Base-by-base conservation (phyloP, 495 filamentous ascomycete species). In the Pyronema omphalodes region DNA sequence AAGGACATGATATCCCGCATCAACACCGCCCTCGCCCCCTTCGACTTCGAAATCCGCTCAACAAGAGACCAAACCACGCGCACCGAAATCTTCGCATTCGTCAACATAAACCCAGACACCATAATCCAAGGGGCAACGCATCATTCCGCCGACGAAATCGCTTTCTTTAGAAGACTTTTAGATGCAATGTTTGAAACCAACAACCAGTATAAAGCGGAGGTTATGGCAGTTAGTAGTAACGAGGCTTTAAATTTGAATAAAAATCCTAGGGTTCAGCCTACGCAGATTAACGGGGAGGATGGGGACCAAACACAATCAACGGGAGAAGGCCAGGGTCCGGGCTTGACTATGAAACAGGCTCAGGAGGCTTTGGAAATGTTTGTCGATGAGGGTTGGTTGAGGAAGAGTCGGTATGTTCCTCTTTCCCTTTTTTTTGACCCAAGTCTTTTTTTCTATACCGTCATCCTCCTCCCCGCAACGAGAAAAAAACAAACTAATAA, bases 101-200 rank as follows among this genome's bases (percentile, higher is more conserved):
- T 63, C 19, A 98, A 98, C 67, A 85, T 82, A 1, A 83, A 80
- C 18, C 84, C 80, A 55, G 91, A 96, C 66, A 70, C 80, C 0
- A 62, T 86, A 9, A 91, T 84, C 1, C 88, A 94, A 65, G 72
- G 94, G 19, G 86, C 86, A n/a, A 96, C 91, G 0, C 77, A 74
- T 0, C 80, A 81, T 64, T 71, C 78, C 0, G 69, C 84, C 15
- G 93, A 96, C 55, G 88, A 96, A 69, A 86, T 96, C 37, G 76
- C 84, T 9, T 98, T 83, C 66, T 73, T 96, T 53, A 87, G 93
- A 69, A 71, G 91, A 0, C 64, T 96, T 12, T 78, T 98, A 0
- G 89, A 96, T 67, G 79, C 76, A 57, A 94, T 98, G 80, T 96
- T 95, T 63, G 84, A 88, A 45, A 80, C 74, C 3, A 76, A 87